A percentile compares a stretch with the other conserved stretches of the same genome.
These are phyloP conservation scores for Geotrichum cucujoidarum DNA, from an alignment of 1,139 yeast genomes.

Conservation along the genomic window DNA sequence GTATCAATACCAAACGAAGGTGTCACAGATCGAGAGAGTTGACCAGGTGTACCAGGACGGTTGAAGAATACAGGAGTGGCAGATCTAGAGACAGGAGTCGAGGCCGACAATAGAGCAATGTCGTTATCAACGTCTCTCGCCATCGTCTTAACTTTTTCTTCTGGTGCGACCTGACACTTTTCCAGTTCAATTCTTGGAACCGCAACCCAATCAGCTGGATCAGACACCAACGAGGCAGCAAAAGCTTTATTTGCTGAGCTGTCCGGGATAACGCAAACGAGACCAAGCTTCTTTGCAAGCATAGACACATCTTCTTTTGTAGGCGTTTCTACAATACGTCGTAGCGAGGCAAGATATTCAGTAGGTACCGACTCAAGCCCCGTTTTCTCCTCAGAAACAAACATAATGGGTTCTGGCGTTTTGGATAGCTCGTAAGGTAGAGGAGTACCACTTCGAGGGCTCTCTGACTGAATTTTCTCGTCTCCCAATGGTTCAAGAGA, in stretches of 20 bases:
- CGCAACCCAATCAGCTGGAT: constrained; percentile 39
- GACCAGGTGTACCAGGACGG: constrained; percentile 7
- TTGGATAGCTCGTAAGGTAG: constrained; percentile 4
- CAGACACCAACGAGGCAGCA: constrained; percentile 3
- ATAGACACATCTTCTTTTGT: constrained; percentile 31
- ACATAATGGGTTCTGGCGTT: background rate
- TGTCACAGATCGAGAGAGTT: constrained; percentile 6
- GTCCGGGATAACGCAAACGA: constrained; percentile 20
- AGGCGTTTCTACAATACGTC: constrained; percentile 36
- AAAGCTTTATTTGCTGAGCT: constrained; percentile 2
- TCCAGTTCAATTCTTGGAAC: constrained; percentile 39
- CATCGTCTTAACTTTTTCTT: constrained; percentile 13
- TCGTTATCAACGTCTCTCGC: constrained; percentile 21
- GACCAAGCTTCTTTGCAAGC: constrained; percentile 31
- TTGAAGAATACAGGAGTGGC: background rate
- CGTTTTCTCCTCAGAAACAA: constrained; percentile 5
- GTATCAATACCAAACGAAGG: background rate
- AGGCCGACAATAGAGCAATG: background rate
- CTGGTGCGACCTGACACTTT: constrained; percentile 23
- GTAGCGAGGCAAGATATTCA: constrained; percentile 33
- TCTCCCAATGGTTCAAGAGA: constrained; percentile 2
- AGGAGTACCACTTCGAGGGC: constrained; percentile 10
- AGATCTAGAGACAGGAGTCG: background rate
- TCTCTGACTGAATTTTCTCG: constrained; percentile 8
- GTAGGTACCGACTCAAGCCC: constrained; percentile 35